phyloP scores from a whole-genome alignment of 192 early-diverging fungal genomes.

The Chytriomyces sp. region DNA sequence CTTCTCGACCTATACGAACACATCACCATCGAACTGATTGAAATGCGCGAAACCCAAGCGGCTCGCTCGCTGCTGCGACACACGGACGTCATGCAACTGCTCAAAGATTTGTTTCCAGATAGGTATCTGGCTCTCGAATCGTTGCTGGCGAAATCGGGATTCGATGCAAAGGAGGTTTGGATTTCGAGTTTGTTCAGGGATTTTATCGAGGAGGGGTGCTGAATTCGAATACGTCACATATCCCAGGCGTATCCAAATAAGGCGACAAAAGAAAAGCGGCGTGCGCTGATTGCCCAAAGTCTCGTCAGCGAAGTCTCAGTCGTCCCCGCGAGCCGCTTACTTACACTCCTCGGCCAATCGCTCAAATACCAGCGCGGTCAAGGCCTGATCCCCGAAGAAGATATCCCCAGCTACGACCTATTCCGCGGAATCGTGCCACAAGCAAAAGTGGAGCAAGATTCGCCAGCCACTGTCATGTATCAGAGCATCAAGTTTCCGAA shows the following conservation, averaged over 20 bases:
- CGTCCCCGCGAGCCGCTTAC: conserved; percentile 77
- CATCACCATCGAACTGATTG: conserved; percentile 87
- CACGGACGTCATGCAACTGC: conserved; percentile 87
- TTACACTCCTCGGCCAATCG: conserved; percentile 84
- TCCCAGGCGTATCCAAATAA: conserved; percentile 64
- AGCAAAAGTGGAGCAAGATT: conserved; percentile 74
- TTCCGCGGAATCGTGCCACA: conserved; percentile 73
- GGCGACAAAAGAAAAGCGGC: conserved; percentile 71
- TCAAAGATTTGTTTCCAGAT: conserved; percentile 76
- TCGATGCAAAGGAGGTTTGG: conserved; percentile 71
- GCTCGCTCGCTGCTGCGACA: conserved; percentile 84
- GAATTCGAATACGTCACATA: too few species aligned
- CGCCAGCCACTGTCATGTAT: conserved; percentile 70
- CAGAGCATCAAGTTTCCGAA: conserved; percentile 92
- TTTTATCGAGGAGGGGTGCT: background rate
- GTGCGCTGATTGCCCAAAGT: conserved; percentile 76
- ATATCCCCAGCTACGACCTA: conserved; percentile 67
- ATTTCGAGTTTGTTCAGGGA: background rate
- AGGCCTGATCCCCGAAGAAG: conserved; percentile 72
- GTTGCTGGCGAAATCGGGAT: conserved; percentile 69
- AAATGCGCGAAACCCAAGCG: conserved; percentile 79
- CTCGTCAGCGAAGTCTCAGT: conserved; percentile 64
- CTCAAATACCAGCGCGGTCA: conserved; percentile 89
- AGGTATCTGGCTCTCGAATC: conserved; percentile 80
- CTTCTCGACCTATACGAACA: conserved; percentile 90